phyloP scores from a whole-genome alignment of 208 protist genomes.

The Hexamita inflata region DNA sequence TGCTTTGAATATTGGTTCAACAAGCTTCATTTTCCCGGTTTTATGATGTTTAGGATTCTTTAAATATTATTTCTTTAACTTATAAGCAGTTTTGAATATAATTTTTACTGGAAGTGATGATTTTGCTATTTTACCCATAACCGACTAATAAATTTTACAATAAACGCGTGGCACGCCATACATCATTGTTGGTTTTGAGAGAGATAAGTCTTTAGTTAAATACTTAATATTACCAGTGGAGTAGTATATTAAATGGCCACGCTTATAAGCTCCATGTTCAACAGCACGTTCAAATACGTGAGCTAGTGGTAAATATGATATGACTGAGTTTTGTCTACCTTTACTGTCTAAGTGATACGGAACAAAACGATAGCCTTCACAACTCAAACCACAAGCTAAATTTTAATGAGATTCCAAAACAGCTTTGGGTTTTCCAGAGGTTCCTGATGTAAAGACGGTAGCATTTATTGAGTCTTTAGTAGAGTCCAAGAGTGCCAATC shows the following conservation, averaged over 20 bases:
- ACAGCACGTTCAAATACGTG: conserved; percentile 4
- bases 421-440: conserved; percentile 10
- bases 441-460: conserved; percentile 15
- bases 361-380: neutral
- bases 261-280: neutral
- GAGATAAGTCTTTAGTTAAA: conserved; percentile 6
- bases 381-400: neutral
- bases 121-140: neutral
- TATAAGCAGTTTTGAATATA: neutral
- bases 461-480: neutral
- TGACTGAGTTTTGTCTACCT: neutral
- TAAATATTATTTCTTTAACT: conserved; percentile 19
- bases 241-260: conserved; percentile 7
- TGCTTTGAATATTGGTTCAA: conserved; percentile 10
- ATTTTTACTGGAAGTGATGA: neutral
- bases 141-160: conserved; percentile 1
- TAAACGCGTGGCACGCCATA: neutral
- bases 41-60: no score
- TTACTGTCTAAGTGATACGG: neutral
- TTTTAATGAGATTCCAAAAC: conserved; percentile 3
- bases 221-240: conserved; percentile 1
- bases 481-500: no score
- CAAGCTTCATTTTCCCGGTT: neutral
- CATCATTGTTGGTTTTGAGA: neutral
- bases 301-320: conserved; percentile 22